Base-by-base conservation (phyloP, 768 basidiomycete species). In the Dictyophora rubrovolvata region DNA sequence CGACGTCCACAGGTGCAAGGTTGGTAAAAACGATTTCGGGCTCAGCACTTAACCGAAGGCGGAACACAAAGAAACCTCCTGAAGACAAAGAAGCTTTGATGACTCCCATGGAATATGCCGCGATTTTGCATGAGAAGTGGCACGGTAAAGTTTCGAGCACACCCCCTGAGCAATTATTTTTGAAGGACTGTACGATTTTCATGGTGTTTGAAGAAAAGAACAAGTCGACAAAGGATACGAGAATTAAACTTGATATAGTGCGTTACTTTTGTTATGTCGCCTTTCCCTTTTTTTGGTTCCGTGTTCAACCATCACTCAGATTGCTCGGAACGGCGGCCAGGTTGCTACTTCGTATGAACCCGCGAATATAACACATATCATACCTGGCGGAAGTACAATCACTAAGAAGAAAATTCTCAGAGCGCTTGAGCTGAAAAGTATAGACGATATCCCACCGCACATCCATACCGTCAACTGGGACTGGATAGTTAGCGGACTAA, bases 381-480 rank as follows among this genome's bases (percentile, higher is more conserved):
- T 90, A 34, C 72, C 16, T 71, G 75, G 47, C 63, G 72, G 34
- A 48, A 61, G 18, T 71, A 64, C 65, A 1, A 62, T 61, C 18
- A 48, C 61, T 12, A 51, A 65, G 60, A 65, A 62, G 23, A 57
- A 61, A 5, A 69, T 75, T 2, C 56, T 73, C n/a, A 62, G 55
- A 16, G 69, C 75, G 1, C 70, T 85, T 2, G 80, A 80, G 1
- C 65, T 85, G 20, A 80, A 75, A 63, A 69, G 60, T 5, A 68
- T 84, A 16, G 69, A 67, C 7, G 78, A 86, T 4, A 83, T 90
- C 48, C 86, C 87, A 4, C 67, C 74, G n/a, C 71, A 79, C 48
- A 83, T 87, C 11, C 82, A 84, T 10, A 82, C 81, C 11, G 77
- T 87, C 34, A 79, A 66, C 37, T 87, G 85, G 86, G 63, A 65